Base-by-base conservation (phyloP, 257 asterid species). In the Verbena officinalis region DNA sequence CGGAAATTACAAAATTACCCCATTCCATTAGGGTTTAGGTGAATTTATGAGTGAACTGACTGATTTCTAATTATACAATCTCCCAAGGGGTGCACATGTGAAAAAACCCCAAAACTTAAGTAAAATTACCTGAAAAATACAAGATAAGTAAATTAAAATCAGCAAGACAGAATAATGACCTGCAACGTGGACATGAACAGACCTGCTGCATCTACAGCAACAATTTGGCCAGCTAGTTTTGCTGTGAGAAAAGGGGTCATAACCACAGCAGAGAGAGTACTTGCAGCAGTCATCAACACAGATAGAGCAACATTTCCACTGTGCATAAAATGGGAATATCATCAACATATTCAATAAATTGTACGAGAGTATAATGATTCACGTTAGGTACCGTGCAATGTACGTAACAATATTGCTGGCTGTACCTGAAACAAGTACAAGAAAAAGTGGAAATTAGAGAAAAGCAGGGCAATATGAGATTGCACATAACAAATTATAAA, bases 291-390 rank as follows among this genome's bases (percentile, higher is more conserved):
- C 98, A 91, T 91, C 79, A 91, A 64, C 69, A 91, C 98, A 40
- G 98, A 91, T 42, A 91, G 96, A 63, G 97, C 98, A 70, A 89
- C 96, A 69, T 91, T 91, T 49, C 98, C 98, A 51, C 98, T 89
- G 91, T 36, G 56, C 13, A 67, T 19, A 64, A 65, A 58, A 66
- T 42, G 75, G 62, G 78, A 46, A 43, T 57, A 30, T 42, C 23
- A 59, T 54, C 45, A 62, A 63, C 63, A 61, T 20, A 62, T 59
- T 65, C 53, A 40, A 55, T 44, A 11, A 30, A 45, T 5, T 27
- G 55, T 64, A 65, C 15, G 58, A 8, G 13, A 59, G 13, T 50
- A 6, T 5, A 9, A 8, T 20, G 17, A 40, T 71, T 65, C 43
- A 6, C 12, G 11, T 50, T 16, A 71, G 76, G 14, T 79, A 91